Evolutionary conservation across 257 asterid species (phyloP), one percentile per base, ranked within the genome.

Genomic region (Nicotiana noctiflora): DNA sequence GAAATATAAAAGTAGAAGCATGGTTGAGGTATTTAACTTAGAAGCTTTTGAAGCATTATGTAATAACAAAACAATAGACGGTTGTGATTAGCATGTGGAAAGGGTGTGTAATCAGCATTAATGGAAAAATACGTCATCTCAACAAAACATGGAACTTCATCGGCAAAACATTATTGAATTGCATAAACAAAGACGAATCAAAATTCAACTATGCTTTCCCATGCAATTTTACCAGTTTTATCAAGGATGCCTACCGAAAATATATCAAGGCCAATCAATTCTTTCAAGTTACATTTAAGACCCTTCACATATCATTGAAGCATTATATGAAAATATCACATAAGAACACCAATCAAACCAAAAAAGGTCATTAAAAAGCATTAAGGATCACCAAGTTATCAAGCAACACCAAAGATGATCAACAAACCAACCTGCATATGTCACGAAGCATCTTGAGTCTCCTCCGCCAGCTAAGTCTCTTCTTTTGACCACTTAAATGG

Each of bases 381-480:
- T 23, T n/a, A 31, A 34, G 60, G 76, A 82, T 21, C 57, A 29
- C 59, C 60, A 31, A 59, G 76, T 46, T 40, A 81, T 66, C 60
- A 31, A 72, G 59, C 63, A 56, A 74, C 31, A 60, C 75, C 37
- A 60, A 27, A 14, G 76, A 64, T 60, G 62, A 67, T 72, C 14
- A 82, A 64, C 37, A 19, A 81, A 83, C 90, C 80, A 81, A 96
- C 99, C 99, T 92, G 99, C 99, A 94, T 83, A 96, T 92, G 88
- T 96, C 99, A 52, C 99, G 96, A 76, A 96, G 89, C 97, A 96
- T 96, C 89, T 90, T 93, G 84, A 96, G 90, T 85, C 84, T 92
- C 87, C 93, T 89, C 84, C 98, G 92, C 98, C 98, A 92, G 89
- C 86, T 92, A 56, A 92, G 88, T 87, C 86, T 91, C 91, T 92